A percentile compares a stretch with the other conserved stretches of the same genome.
These are phyloP conservation scores for Polygonum aviculare DNA, from an alignment of 148 eudicot species.

Conservation along the genomic window DNA sequence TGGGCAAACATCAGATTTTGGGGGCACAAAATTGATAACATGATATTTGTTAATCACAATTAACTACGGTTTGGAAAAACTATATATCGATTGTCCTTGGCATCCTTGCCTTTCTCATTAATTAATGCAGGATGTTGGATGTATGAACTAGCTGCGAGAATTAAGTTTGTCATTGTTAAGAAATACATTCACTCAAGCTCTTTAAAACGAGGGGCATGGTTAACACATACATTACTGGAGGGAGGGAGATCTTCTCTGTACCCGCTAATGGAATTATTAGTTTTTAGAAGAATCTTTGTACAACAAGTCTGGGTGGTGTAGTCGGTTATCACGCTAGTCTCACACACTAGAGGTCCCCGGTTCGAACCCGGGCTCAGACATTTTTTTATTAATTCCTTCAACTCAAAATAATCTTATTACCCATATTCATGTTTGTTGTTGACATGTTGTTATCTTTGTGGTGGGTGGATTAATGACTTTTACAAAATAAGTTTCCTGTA, in stretches of 20 bases:
- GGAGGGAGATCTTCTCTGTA: constrained; percentile 41
- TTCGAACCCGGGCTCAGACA: constrained; percentile 95
- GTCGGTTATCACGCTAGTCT: constrained; percentile 99
- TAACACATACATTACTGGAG: constrained; percentile 40
- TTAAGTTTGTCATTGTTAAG: constrained; percentile 45
- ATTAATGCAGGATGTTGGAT: constrained; percentile 60
- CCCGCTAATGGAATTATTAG: constrained; percentile 18
- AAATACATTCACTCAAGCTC: constrained; percentile 62
- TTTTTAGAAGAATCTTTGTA: too few species aligned
- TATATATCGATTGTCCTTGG: constrained; percentile 11
- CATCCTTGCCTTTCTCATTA: constrained; percentile 35
- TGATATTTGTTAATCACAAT: constrained; percentile 13
- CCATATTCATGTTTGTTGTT: too few species aligned
- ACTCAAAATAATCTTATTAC: too few species aligned
- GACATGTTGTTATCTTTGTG: too few species aligned
- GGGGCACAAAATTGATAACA: neutral
- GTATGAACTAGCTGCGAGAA: constrained; percentile 35
- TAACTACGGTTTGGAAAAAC: neutral
- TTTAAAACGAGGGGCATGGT: constrained; percentile 50
- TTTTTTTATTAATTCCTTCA: too few species aligned
- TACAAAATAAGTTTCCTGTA: too few species aligned
- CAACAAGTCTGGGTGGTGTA: constrained; percentile 81
- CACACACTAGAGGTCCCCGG: constrained; percentile 99
- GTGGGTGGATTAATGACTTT: too few species aligned
- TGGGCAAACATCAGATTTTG: neutral